A percentile compares a stretch with the other conserved stretches of the same genome.
phyloP scores from a whole-genome alignment of 2,329 filamentous ascomycete species.

The Talaromyces sp. region DNA sequence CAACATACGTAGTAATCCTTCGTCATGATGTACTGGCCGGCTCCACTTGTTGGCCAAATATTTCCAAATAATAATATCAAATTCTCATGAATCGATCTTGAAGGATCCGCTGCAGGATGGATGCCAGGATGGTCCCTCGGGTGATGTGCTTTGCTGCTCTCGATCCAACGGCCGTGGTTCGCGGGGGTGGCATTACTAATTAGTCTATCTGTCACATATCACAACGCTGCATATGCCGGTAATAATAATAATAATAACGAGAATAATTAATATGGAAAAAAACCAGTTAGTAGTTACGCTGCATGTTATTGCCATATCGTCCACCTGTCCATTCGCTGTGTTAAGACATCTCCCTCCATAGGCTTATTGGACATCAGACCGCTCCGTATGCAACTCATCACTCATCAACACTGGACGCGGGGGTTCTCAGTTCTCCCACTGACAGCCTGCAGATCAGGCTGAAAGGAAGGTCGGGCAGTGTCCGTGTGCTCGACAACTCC shows the following conservation, averaged over 20 bases:
- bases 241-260: too few species aligned
- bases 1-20: not conserved
- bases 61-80: too few species aligned
- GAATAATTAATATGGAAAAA: too few species aligned
- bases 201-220: too few species aligned
- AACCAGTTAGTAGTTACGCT: too few species aligned
- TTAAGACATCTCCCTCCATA: too few species aligned
- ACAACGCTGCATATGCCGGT: too few species aligned
- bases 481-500: not conserved
- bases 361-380: not conserved
- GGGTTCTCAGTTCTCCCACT: not conserved
- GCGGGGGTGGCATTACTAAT: not conserved
- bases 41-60: not conserved
- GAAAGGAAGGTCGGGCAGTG: not conserved
- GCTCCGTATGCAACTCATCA: not conserved
- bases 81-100: not conserved
- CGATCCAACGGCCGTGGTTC: not conserved
- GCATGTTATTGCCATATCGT: too few species aligned
- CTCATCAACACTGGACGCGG: not conserved
- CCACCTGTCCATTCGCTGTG: too few species aligned
- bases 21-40: not conserved
- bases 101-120: not conserved
- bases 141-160: not conserved
- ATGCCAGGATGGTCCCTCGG: not conserved
- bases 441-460: not conserved